Percentiles rank a stretch among this genome's conserved stretches.
phyloP scores from a whole-genome alignment of 129 eudicot genomes.

The Smallanthus sonchifolius region DNA sequence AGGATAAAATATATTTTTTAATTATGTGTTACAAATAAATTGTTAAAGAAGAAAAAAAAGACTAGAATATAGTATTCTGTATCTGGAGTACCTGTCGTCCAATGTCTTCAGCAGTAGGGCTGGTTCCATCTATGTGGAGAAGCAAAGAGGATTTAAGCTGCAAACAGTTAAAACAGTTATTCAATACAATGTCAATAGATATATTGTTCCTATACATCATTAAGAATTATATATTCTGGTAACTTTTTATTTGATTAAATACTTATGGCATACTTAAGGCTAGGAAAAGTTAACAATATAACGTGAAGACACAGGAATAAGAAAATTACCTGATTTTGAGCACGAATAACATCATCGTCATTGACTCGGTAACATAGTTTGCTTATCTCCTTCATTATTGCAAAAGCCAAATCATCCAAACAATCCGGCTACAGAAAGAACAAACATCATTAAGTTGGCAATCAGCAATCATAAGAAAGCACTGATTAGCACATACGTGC shows the following conservation, averaged over 20 bases:
- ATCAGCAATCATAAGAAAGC: neutral
- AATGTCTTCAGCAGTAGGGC: slow-evolving; percentile 60
- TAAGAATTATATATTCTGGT: neutral
- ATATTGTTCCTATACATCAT: slow-evolving; percentile 1
- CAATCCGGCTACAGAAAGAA: slow-evolving; percentile 60
- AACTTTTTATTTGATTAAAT: neutral
- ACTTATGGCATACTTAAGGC: too few species aligned
- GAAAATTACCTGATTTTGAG: slow-evolving; percentile 69
- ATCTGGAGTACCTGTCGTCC: slow-evolving; percentile 55
- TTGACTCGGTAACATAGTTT: slow-evolving; percentile 69
- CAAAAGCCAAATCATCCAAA: slow-evolving; percentile 77
- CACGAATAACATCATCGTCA: slow-evolving; percentile 83
- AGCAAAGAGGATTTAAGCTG: slow-evolving; percentile 66
- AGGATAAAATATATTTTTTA: neutral
- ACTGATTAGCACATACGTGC: neutral
- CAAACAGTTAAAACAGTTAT: slow-evolving; percentile 18
- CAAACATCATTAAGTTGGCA: neutral
- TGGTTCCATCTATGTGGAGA: slow-evolving; percentile 59
- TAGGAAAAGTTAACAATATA: too few species aligned
- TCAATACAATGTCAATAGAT: neutral
- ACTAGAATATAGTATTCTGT: neutral
- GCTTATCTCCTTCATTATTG: slow-evolving; percentile 74
- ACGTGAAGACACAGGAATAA: neutral
- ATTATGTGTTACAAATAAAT: neutral
- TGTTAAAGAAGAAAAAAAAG: neutral